Evolutionary conservation across 2,329 filamentous ascomycete genomes (phyloP), one percentile per base, ranked within the genome.

Genomic region (Apiospora saccharicola): DNA sequence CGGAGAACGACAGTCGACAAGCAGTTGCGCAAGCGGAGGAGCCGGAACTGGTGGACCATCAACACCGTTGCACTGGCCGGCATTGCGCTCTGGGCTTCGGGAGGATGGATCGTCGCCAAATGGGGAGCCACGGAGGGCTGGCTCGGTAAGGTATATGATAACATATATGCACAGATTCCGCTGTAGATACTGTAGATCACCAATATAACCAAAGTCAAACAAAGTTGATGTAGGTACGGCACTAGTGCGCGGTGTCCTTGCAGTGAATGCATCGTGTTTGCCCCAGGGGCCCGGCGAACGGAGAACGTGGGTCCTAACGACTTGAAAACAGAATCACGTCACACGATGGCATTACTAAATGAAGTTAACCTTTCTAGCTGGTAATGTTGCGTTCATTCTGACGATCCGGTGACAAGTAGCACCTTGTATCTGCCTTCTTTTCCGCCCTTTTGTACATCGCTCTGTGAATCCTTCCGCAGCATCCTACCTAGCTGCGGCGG

Each of bases 71-170:
- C 89, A 0, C 85, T 87, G 0, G 82, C 86, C 0, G 81, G 92
- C 2, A 87, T 90, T 10, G 87, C 84, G 0, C 71, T 95, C n/a
- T 98, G 95, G 95, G 90, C 95, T 70, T 91, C 91, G 0, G 95
- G 95, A 4, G 92, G 93, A 0, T 81, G 93, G 0, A 86, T 98
- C 22, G 90, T 98, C 12, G 94, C 92, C 3, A 87, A 89, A 74
- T 93, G 89, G 1, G 95, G 94, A 0, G 81, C 85, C 73, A 91
- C 90, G 1, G 85, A 88, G 4, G 94, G 94, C 0, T 98, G 95
- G 94, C 87, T 97, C 71, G 94, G 90, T 2, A 92, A 87, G 76
- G 87, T 93, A 69, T 98, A 96, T 82, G 93, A 98, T 83, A 88
- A 90, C 69, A 85, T 98, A 75, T 95, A 82, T 74, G 77, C 75